A percentile compares a stretch with the other conserved stretches of the same genome.
These are phyloP conservation scores for Solanum virginianum DNA, from an alignment of 257 asterid species.

Conservation along the genomic window DNA sequence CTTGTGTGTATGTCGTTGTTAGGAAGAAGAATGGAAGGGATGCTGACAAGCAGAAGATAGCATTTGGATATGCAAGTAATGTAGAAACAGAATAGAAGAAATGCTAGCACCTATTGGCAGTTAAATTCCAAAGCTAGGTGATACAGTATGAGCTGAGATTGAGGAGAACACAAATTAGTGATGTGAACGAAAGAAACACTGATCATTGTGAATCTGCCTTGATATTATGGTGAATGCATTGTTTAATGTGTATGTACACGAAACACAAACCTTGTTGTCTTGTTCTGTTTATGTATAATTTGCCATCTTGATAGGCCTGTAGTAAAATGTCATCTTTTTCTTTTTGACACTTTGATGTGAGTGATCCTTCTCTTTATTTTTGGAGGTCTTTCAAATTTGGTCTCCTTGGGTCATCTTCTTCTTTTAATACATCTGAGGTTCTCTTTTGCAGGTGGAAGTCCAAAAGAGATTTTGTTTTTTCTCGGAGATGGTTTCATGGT, in stretches of 20 bases:
- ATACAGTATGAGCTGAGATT: background rate
- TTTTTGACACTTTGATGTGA: background rate
- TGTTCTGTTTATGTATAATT: background rate
- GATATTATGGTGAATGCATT: background rate
- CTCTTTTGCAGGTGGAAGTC: slow-evolving; percentile 73
- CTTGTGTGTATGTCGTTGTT: background rate
- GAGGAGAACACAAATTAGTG: background rate
- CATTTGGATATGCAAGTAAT: background rate
- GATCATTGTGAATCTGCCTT: background rate
- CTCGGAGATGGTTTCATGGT: slow-evolving; percentile 96
- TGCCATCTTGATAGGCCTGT: background rate
- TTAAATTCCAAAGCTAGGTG: background rate
- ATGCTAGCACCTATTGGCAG: background rate
- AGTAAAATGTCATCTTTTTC: background rate
- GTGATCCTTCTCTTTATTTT: background rate
- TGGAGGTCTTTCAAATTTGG: background rate
- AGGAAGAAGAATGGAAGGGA: background rate
- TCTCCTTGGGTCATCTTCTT: slow-evolving; percentile 6
- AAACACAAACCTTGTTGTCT: background rate
- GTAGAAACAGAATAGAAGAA: background rate
- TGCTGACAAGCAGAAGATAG: background rate
- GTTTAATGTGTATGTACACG: background rate
- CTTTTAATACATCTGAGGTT: background rate
- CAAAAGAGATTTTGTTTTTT: slow-evolving; percentile 84
- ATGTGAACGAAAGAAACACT: background rate